Percentiles rank a stretch among this genome's conserved stretches.
phyloP scores from a whole-genome alignment of 2,329 filamentous ascomycete species.

The Botrytis fabae region DNA sequence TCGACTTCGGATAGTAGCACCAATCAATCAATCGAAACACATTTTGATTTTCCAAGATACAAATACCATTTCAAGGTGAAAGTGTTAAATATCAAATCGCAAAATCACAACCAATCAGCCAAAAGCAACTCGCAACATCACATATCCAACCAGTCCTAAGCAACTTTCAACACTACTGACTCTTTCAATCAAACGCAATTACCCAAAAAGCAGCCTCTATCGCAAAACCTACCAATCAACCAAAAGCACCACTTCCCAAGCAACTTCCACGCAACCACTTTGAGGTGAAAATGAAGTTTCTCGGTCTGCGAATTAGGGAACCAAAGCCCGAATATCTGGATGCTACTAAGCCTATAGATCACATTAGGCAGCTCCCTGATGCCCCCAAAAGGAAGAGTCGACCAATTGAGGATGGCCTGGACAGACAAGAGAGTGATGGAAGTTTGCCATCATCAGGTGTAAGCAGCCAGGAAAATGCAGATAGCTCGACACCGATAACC shows the following conservation, averaged over 20 bases:
- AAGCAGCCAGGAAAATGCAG: background rate
- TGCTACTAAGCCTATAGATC: background rate
- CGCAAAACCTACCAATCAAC: background rate
- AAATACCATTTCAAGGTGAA: background rate
- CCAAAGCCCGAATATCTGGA: background rate
- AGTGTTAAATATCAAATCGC: background rate
- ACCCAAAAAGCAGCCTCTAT: background rate
- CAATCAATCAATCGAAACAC: constrained; percentile 11
- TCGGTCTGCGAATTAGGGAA: constrained; percentile 14
- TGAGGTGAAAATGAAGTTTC: constrained; percentile 10
- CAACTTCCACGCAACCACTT: background rate
- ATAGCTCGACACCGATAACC: background rate
- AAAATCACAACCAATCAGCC: background rate
- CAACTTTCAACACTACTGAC: background rate
- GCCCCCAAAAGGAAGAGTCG: background rate
- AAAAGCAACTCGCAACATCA: background rate
- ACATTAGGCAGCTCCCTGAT: background rate
- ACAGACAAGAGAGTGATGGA: constrained; percentile 49
- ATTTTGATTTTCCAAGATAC: background rate
- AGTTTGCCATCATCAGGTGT: constrained; percentile 33
- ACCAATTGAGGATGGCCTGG: constrained; percentile 7
- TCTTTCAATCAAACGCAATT: background rate
- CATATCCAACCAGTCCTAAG: background rate
- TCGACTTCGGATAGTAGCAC: constrained; percentile 3
- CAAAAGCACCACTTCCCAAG: background rate